Base-by-base conservation (phyloP, 2,329 filamentous ascomycete genomes). In the Rugonectria rugulosa region DNA sequence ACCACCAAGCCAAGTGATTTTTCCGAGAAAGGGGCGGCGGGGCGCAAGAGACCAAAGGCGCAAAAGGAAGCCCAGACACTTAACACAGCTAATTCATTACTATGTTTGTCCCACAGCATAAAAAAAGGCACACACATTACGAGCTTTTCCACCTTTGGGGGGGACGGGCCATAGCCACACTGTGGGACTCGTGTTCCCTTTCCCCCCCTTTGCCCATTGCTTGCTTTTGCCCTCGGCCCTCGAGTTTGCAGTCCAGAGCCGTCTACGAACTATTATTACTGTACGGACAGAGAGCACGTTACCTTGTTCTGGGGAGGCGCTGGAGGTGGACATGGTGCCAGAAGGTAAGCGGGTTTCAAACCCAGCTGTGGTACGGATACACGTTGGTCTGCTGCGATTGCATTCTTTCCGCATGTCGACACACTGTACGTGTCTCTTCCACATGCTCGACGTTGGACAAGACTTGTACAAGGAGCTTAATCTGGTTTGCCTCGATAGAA, bases 21-120 rank as follows among this genome's bases (percentile, higher is more conserved):
- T 31, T 15, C 6, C 34, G 58, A 34, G 12, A 40, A 23, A 38
- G 58, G 50, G 64, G 62, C n/a, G n/a, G 66, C 21, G 9, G 43
- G 29, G 29, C 61, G 15, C 2, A 8, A 54, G 3, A 10, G 23
- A 27, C 56, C 52, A 38, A 12, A 23, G 38, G 34, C 50, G 67
- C 59, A 69, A 23, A 31, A 53, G 6, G 19, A 26, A 48, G 43
- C 46, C 52, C 52, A 60, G 50, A 53, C 43, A 42, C 53, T 56
- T 57, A 49, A 53, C 43, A 21, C 12, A 32, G 11, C 12, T 11
- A 11, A 32, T 54, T 53, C 63, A 65, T 60, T 63, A 43, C 64
- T 66, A 66, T 64, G 59, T 67, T 66, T 67, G 64, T 66, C 57
- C 60, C 58, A 65, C 53, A 53, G 32, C 58, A 61, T 52, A 47